A percentile compares a stretch with the other conserved stretches of the same genome.
phyloP scores from a whole-genome alignment of 805 yeast genomes.

The Candida ascalaphidarum region DNA sequence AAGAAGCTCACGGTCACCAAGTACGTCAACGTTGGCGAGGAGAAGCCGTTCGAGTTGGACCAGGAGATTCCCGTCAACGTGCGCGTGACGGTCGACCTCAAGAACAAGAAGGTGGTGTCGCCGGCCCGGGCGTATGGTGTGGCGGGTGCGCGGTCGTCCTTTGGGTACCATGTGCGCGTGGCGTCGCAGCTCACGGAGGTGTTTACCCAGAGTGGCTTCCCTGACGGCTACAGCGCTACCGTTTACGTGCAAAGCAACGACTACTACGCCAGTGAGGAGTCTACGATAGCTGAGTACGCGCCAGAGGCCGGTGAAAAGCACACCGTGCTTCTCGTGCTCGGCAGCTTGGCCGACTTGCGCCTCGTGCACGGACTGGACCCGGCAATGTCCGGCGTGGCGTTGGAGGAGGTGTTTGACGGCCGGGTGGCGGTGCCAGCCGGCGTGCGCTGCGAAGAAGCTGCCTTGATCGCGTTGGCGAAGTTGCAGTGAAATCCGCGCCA shows the following conservation, averaged over 20 bases:
- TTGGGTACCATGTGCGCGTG: conserved; percentile 69
- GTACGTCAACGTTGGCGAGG: conserved; percentile 69
- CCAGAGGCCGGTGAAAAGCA: conserved; percentile 8
- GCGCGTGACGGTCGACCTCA: conserved; percentile 71
- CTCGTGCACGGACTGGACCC: conserved; percentile 45
- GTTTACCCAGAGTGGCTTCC: conserved; percentile 60
- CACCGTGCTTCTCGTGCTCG: conserved; percentile 47
- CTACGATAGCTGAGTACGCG: background rate
- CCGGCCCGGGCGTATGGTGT: conserved; percentile 64
- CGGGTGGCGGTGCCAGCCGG: conserved; percentile 44
- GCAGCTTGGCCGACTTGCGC: conserved; percentile 53
- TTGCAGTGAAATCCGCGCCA: background rate
- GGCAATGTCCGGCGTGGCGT: conserved; percentile 21
- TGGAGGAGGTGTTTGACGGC: conserved; percentile 64
- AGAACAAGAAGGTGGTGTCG: conserved; percentile 55
- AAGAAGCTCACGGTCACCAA: conserved; percentile 54
- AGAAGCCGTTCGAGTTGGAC: conserved; percentile 48
- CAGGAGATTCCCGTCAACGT: conserved; percentile 65
- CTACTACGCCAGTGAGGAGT: conserved; percentile 31
- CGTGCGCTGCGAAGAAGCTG: conserved; percentile 63
- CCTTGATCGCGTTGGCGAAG: conserved; percentile 46
- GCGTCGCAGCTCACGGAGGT: conserved; percentile 52
- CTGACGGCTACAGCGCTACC: conserved; percentile 61
- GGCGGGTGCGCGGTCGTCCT: conserved; percentile 50
- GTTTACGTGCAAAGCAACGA: conserved; percentile 63